Base-by-base conservation (phyloP, 2,329 filamentous ascomycete species). In the Purpureocillium takamizusanense region DNA sequence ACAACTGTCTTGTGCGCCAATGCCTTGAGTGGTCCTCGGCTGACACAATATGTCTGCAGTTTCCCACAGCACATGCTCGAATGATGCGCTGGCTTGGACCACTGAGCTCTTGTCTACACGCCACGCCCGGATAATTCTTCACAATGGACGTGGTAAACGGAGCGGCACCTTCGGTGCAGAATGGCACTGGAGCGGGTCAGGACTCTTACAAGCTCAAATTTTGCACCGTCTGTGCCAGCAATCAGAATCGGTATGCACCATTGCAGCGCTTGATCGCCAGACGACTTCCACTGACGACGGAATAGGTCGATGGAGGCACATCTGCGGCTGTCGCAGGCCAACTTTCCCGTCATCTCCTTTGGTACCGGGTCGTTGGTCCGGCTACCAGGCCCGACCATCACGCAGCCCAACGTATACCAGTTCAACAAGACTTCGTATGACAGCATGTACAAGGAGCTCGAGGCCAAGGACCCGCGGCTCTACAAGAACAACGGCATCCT, bases 351-450 rank as follows among this genome's bases (percentile, higher is more conserved):
- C 50, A 94, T 97, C 51, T 97, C 90, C 14, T 98, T 97, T 59
- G 92, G 92, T 45, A 98, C 92, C 0, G 92, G 92, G 39, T 95
- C 88, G 14, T 79, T 95, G 14, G 92, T 98, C 50, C 86, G 92
- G 18, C 72, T 98, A 0, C 92, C 92, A 0, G 92, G 92, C 0
- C 90, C 92, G 2, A 84, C 82, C 27, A 92, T 95, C 46, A 83
- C 80, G 7, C 86, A 95, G 59, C 92, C 92, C 36, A 98, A 98
- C 57, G 89, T 97, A 52, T 98, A 97, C 70, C 81, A 86, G 52
- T 98, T 98, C 78, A 97, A 98, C 67, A 86, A 83, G 58, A 95
- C 89, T 1, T 95, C 89, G 12, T 98, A 98, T 64, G 81, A 87
- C 53, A 81, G 81, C 55, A 98, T 98, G 75, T 94, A 92, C 65